These are phyloP conservation scores for Microstegium vimineum DNA, from an alignment of 176 grass and related monocot species.

Conservation along the genomic window DNA sequence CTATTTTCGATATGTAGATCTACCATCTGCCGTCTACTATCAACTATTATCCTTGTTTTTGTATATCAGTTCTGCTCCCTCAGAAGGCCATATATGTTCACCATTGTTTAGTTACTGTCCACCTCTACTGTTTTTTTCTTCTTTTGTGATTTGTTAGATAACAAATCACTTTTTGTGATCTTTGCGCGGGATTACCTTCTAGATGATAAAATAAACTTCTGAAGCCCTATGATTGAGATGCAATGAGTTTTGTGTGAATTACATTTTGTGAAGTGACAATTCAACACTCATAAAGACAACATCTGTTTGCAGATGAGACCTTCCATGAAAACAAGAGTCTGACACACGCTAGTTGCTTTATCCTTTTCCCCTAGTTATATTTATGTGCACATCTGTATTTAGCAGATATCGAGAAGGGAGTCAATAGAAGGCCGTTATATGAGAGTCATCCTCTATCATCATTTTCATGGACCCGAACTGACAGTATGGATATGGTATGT, in stretches of 20 bases:
- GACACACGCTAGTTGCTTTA: background rate
- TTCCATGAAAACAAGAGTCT: background rate
- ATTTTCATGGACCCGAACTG: conserved; percentile 80
- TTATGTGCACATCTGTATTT: conserved; percentile 17
- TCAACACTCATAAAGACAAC: background rate
- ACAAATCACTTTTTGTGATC: background rate
- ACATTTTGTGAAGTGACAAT: conserved; percentile 1
- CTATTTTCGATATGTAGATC: background rate
- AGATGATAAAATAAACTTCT: background rate
- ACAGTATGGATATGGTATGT: conserved; percentile 75
- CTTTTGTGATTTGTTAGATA: background rate
- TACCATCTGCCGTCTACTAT: background rate
- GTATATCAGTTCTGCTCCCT: background rate
- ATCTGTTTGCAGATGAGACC: background rate
- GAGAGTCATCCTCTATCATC: conserved; percentile 65
- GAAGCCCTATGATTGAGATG: background rate
- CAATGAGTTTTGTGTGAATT: background rate
- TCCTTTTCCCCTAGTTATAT: background rate
- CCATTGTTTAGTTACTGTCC: background rate
- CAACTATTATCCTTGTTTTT: background rate
- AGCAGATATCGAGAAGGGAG: conserved; percentile 73
- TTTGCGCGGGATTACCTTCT: background rate
- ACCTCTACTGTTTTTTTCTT: background rate
- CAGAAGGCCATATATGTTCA: background rate
- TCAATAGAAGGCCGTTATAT: conserved; percentile 61